Evolutionary conservation across 2,329 filamentous ascomycete species (phyloP).

Genomic region (Neofusicoccum cordaticola): DNA sequence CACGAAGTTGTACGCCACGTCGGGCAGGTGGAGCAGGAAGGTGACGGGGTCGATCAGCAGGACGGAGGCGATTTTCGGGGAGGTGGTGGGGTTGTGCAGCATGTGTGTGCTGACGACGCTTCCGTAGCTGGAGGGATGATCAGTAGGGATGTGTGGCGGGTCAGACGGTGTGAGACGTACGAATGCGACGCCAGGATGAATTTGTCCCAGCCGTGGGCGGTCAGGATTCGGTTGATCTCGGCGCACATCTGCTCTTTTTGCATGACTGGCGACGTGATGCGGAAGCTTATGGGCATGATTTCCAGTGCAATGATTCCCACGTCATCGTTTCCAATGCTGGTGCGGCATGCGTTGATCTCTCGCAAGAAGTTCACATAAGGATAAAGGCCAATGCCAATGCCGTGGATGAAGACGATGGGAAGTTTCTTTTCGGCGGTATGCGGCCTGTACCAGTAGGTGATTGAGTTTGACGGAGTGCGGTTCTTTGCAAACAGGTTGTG

Average conservation of each 20-base stretch:
- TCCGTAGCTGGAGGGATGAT: background rate
- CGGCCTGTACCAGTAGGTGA: slow-evolving; percentile 66
- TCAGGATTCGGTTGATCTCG: slow-evolving; percentile 57
- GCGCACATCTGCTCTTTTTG: slow-evolving; percentile 52
- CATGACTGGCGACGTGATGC: slow-evolving; percentile 56
- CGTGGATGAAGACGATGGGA: slow-evolving; percentile 68
- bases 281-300: slow-evolving; percentile 63
- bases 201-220: slow-evolving; percentile 55
- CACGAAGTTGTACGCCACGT: slow-evolving; percentile 71
- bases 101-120: slow-evolving; percentile 56
- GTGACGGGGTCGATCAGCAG: slow-evolving; percentile 63
- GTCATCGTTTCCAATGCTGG: slow-evolving; percentile 41
- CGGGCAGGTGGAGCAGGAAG: slow-evolving; percentile 65
- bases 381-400: slow-evolving; percentile 66
- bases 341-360: slow-evolving; percentile 43
- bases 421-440: slow-evolving; percentile 58
- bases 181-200: slow-evolving; percentile 61
- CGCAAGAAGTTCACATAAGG: slow-evolving; percentile 59
- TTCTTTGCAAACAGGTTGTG: slow-evolving; percentile 34
- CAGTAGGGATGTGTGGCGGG: background rate
- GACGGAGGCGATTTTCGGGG: slow-evolving; percentile 47
- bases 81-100: slow-evolving; percentile 49
- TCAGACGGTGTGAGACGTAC: slow-evolving; percentile 56
- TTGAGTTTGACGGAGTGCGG: slow-evolving; percentile 28
- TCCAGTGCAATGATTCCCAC: slow-evolving; percentile 66